Base-by-base conservation (phyloP, 306 rosid genomes). In the Prunus mira region DNA sequence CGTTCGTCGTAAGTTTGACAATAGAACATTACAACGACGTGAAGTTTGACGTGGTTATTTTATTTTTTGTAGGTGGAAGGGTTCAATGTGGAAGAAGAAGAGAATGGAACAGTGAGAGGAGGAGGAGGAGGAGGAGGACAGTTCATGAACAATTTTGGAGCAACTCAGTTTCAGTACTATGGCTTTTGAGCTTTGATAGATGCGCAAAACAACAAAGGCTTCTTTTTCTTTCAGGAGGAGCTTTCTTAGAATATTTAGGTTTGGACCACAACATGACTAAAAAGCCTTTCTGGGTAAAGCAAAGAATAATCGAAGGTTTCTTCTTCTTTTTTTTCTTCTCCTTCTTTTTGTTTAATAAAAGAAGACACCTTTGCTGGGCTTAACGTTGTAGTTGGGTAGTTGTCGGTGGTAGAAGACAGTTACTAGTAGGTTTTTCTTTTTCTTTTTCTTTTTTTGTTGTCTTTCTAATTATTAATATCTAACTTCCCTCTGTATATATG, bases 61-160 rank as follows among this genome's bases (percentile, higher is more conserved):
- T 24, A 1, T 38, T 38, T 20, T 63, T 28, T 54, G 73, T 61
- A 91, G 98, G 69, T 89, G 15, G 93, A 80, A 58, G 88, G 83
- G 12, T 27, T 88, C 82, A 87, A 84, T 68, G 92, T 81, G 71
- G 91, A 85, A 65, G 82, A 80, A 47, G 92, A 83, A 15, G 82
- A 74, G 60, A 60, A 56, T 72, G 84, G 72, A 71, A 84, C 78
- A 80, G 60, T 66, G 14, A 34, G 83, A 81, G 81, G 58, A 73
- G 43, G 82, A 62, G 79, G 28, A 22, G 24, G 80, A 17, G 80
- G 76, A 72, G 67, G 84, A 66, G 79, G 80, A 19, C 77, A 86
- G 56, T 82, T 81, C 69, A n/a, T 83, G 77, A 81, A 76, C 75
- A 50, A 71, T 41, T 86, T 51, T 74, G 89, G 75, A 66, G 71